Conservation (phyloP, 2,329 filamentous ascomycete species). For the Gremmenia infestans region DNA sequence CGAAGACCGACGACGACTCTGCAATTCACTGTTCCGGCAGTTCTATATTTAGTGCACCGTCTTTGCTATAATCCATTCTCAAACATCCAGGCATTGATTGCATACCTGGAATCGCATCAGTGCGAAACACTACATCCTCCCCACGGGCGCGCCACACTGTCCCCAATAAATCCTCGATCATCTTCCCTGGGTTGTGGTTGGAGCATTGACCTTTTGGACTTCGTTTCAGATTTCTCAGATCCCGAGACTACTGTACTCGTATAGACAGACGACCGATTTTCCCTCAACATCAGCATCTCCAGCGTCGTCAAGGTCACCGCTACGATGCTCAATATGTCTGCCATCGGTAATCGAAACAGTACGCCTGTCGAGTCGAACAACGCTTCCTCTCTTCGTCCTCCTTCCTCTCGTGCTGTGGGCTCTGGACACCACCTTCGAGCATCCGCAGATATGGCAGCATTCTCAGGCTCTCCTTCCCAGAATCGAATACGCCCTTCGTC, state of each 20-base stretch:
- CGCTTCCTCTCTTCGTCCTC: slow-evolving; percentile 76
- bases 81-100: slow-evolving; percentile 21
- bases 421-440: slow-evolving; percentile 83
- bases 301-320: slow-evolving; percentile 13
- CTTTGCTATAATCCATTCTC: slow-evolving; percentile 3
- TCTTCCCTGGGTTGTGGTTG: slow-evolving; percentile 11
- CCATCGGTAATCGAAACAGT: slow-evolving; percentile 87
- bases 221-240: slow-evolving; percentile 26
- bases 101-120: slow-evolving; percentile 25
- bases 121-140: slow-evolving; percentile 34
- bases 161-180: slow-evolving; percentile 6
- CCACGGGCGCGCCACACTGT: slow-evolving; percentile 34
- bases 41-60: slow-evolving; percentile 19
- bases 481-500: slow-evolving; percentile 89
- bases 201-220: slow-evolving; percentile 26
- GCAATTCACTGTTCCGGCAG: slow-evolving; percentile 23
- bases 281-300: slow-evolving; percentile 16
- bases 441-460: slow-evolving; percentile 91
- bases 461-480: slow-evolving; percentile 62
- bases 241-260: slow-evolving; percentile 13
- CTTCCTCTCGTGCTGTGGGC: slow-evolving; percentile 70
- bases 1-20: slow-evolving; percentile 14
- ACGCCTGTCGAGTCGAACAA: slow-evolving; percentile 80
- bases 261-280: slow-evolving; percentile 7
- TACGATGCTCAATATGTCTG: slow-evolving; percentile 57